phyloP scores from a whole-genome alignment of 768 basidiomycete genomes.

The Leccinum incarnatum region DNA sequence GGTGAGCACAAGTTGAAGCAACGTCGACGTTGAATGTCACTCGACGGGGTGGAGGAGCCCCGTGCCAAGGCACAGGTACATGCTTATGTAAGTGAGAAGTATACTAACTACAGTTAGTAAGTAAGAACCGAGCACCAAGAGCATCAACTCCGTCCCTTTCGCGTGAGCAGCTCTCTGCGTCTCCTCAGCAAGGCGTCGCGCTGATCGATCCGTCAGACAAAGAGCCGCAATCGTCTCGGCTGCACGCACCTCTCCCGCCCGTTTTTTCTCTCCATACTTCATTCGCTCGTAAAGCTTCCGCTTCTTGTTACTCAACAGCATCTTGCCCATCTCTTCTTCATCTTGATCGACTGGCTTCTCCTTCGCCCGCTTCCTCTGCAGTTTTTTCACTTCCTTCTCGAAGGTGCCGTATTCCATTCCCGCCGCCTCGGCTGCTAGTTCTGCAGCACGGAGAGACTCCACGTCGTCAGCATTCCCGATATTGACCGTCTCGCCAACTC shows the following conservation, averaged over 20 bases:
- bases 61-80: not conserved
- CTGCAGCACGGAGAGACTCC: conserved; percentile 76
- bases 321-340: conserved; percentile 92
- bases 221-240: not conserved
- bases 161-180: conserved; percentile 51
- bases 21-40: not conserved
- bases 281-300: conserved; percentile 91
- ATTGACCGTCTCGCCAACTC: conserved; percentile 31
- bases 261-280: conserved; percentile 81
- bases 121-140: not conserved
- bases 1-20: not conserved
- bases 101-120: not conserved
- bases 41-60: not conserved
- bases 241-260: conserved; percentile 68
- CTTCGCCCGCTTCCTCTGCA: conserved; percentile 39
- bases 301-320: conserved; percentile 97
- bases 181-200: conserved; percentile 59
- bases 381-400: conserved; percentile 69
- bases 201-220: conserved; percentile 37
- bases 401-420: conserved; percentile 80
- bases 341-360: conserved; percentile 36
- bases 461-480: conserved; percentile 49
- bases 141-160: conserved; percentile 7
- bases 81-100: not conserved
- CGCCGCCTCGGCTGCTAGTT: conserved; percentile 87